Evolutionary conservation across 129 eudicot species (phyloP), one percentile per base, ranked within the genome.

Genomic region (Arctium minus): DNA sequence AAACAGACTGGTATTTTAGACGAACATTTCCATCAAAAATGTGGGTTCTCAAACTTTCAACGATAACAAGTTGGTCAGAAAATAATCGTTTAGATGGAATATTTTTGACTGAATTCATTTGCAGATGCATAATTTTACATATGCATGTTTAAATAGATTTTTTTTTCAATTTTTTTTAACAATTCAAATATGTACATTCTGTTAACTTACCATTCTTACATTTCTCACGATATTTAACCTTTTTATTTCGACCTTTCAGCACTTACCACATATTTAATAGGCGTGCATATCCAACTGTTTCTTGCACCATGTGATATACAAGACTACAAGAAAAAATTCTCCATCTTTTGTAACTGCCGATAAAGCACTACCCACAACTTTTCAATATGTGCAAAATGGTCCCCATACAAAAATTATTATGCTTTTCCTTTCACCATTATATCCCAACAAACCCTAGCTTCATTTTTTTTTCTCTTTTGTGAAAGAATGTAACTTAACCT

Each of bases 271-370:
- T 72, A 70, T 42, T 64, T 44, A 67, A 79, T 9, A 74, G 80
- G 88, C 81, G 74, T 80, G 81, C 88, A 30, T 69, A 68, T 30
- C 88, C 72, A 74, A 64, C 76, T 79, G 69, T 84, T 75, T 64
- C 74, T 84, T 73, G 84, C 84, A 73, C 72, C 76, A 79, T 74
- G 84, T 84, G 87, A 79, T 44, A 8, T 65, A 84, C 77, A 79
- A 84, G 79, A 65, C 78, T 74, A 39, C 80, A 84, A 76, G 67
- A 39, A 60, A 78, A 73, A 67, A 37, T 76, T 81, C 72, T 74
- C 78, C 84, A 37, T 79, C 88, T 90, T 89, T 89, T 73, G 88
- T 83, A 83, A 84, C 86, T 79, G 91, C 86, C 88, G 87, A 90
- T 85, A 92, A 89, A 88, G 94, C 89, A 73, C 83, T 81, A 72